Percentiles rank a stretch among this genome's conserved stretches.
Conservation (phyloP, 345 rosid species). For the Syzygium jambos region DNA sequence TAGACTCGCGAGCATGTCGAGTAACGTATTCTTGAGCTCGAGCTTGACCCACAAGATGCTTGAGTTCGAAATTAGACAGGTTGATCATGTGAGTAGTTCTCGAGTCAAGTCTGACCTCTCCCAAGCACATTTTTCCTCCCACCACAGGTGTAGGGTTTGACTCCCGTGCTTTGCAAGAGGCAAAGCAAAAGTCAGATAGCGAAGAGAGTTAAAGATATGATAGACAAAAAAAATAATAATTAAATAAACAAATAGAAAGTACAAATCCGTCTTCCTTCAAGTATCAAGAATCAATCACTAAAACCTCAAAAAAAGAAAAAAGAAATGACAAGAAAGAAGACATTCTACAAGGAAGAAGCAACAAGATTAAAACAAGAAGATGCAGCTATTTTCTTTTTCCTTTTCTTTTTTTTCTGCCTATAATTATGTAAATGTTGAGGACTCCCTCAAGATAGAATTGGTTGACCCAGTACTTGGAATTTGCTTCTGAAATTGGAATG, state of each 20-base stretch:
- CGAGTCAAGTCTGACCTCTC: neutral
- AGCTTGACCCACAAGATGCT: neutral
- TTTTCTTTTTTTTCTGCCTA: neutral
- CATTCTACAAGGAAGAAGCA: neutral
- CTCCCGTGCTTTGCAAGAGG: no score
- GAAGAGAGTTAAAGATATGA: no score
- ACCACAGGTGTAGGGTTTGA: neutral
- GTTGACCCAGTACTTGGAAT: neutral
- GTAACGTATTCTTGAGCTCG: neutral
- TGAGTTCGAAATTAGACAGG: neutral
- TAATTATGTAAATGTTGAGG: neutral
- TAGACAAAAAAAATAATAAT: neutral
- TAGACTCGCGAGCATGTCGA: neutral
- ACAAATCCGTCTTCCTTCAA: neutral
- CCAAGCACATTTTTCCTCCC: neutral
- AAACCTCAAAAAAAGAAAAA: neutral
- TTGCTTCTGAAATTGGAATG: neutral
- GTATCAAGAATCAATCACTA: neutral
- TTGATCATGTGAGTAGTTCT: neutral
- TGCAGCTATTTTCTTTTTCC: neutral
- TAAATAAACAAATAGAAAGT: neutral
- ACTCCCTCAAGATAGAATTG: neutral
- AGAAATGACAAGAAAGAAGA: neutral
- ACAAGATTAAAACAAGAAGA: neutral
- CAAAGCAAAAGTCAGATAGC: no score